Evolutionary conservation across 2,329 filamentous ascomycete species (phyloP), one percentile per base, ranked within the genome.

Genomic region (Colletotrichum sp.): DNA sequence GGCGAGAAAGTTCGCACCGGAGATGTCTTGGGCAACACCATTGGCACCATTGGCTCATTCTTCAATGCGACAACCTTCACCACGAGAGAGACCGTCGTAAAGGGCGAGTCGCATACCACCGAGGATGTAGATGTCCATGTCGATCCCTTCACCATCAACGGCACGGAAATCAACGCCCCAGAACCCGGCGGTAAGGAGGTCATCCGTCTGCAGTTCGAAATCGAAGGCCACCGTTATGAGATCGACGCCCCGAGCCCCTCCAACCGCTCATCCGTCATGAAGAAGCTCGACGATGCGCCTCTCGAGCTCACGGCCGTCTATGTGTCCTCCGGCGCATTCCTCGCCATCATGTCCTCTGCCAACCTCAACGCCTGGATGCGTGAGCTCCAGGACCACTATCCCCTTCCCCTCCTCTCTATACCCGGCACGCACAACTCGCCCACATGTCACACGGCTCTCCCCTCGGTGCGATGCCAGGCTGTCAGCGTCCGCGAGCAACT

Each of bases 401-500:
- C 95, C 2, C 88, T 99, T 6, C 94, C 95, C 2, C 90, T 93
- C 4, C 91, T 99, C 66, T 97, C 94, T 66, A 97, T 99, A 78
- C 97, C 97, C 0, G 97, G 97, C 78, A 98, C 97, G 0, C 97
- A 99, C 88, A 99, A 99, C 86, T 95, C 95, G 21, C 95, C 97
- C 8, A 98, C 96, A 12, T 94, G 92, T 86, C 90, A 98, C 87
- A 90, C 92, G 65, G 96, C 97, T 15, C 90, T 98, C 7, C 97
- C 97, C 2, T 98, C 95, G 2, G 97, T 99, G 49, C 94, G 97
- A 52, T 99, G 97, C 85, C 97, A 99, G 86, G 93, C 95, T 39
- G 95, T 96, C 21, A 89, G 91, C 77, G 90, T 98, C 7, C 88
- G 89, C 65, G 92, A 93, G 69, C 97, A 99, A 85, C 92, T 99